phyloP scores from a whole-genome alignment of 1,284 basidiomycete species.

The Thecaphora thlaspeos region DNA sequence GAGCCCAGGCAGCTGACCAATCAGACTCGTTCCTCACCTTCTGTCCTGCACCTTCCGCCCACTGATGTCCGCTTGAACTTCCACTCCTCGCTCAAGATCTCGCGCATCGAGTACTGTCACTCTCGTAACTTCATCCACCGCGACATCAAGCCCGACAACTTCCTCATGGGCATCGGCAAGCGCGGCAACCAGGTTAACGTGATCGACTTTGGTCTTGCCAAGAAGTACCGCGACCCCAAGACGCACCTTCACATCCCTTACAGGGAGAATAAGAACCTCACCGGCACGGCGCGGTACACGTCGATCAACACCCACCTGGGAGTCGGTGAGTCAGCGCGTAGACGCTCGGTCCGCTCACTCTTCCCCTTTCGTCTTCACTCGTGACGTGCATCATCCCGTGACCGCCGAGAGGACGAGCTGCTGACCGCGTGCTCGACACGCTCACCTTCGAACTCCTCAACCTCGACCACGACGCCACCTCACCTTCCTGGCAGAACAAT shows the following conservation, averaged over 20 bases:
- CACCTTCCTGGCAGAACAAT: too few relatives aligned
- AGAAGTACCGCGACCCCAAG: conserved; percentile 99
- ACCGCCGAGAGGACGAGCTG: too few relatives aligned
- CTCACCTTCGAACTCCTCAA: too few relatives aligned
- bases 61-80: too few relatives aligned
- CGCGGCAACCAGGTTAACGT: conserved; percentile 99
- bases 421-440: too few relatives aligned
- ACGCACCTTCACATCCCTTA: conserved; percentile 99
- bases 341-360: background rate
- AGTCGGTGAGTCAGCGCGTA: conserved; percentile 66
- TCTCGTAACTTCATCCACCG: conserved; percentile 99
- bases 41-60: too few relatives aligned
- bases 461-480: too few relatives aligned
- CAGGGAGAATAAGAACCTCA: conserved; percentile 99
- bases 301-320: conserved; percentile 99
- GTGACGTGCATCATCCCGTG: too few relatives aligned
- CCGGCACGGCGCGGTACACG: conserved; percentile 97
- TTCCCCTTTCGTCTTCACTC: too few relatives aligned
- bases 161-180: conserved; percentile 99
- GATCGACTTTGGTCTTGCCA: conserved; percentile 98
- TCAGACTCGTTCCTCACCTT: too few relatives aligned
- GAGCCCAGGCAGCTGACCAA: background rate
- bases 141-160: conserved; percentile 99
- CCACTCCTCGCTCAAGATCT: conserved; percentile 68
- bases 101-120: conserved; percentile 98